A percentile compares a stretch with the other conserved stretches of the same genome.
Evolutionary conservation across 2,329 filamentous ascomycete species (phyloP).

Genomic region (Rutstroemia sp.): DNA sequence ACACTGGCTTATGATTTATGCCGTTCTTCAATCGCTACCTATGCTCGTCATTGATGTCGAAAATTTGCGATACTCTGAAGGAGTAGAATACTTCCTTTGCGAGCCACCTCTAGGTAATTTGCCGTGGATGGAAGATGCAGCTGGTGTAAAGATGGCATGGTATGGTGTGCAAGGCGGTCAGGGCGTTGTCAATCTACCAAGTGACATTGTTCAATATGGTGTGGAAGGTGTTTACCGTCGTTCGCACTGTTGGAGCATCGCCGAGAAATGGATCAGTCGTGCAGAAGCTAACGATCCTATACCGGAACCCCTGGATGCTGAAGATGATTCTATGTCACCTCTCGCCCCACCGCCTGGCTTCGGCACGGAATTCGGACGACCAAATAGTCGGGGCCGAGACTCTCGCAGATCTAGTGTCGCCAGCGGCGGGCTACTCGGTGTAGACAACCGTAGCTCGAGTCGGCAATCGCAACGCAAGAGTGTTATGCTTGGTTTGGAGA

Average conservation of each 20-base stretch:
- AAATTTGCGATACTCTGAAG: slow-evolving; percentile 58
- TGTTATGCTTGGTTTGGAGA: slow-evolving; percentile 26
- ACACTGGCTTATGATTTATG: slow-evolving; percentile 77
- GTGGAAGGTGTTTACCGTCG: slow-evolving; percentile 61
- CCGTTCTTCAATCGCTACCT: slow-evolving; percentile 68
- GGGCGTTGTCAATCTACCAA: slow-evolving; percentile 53
- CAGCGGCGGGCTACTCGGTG: slow-evolving; percentile 1
- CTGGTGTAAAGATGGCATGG: slow-evolving; percentile 59
- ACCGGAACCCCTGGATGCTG: neutral
- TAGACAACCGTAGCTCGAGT: neutral
- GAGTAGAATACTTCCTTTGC: slow-evolving; percentile 77
- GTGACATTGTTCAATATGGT: slow-evolving; percentile 53
- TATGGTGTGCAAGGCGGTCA: slow-evolving; percentile 64
- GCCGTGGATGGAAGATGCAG: slow-evolving; percentile 62
- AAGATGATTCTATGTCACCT: slow-evolving; percentile 13
- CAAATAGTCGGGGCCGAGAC: slow-evolving; percentile 10
- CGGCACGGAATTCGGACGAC: slow-evolving; percentile 16
- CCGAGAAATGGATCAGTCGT: slow-evolving; percentile 45
- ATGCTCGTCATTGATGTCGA: slow-evolving; percentile 73
- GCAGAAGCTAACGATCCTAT: neutral
- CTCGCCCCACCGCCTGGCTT: slow-evolving; percentile 25
- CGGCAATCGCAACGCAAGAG: slow-evolving; percentile 20
- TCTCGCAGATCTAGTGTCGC: slow-evolving; percentile 7
- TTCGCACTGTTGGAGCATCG: slow-evolving; percentile 62
- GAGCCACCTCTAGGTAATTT: slow-evolving; percentile 64